These are phyloP conservation scores for Aethionema arabicum DNA, from an alignment of 345 rosid species.

Conservation along the genomic window DNA sequence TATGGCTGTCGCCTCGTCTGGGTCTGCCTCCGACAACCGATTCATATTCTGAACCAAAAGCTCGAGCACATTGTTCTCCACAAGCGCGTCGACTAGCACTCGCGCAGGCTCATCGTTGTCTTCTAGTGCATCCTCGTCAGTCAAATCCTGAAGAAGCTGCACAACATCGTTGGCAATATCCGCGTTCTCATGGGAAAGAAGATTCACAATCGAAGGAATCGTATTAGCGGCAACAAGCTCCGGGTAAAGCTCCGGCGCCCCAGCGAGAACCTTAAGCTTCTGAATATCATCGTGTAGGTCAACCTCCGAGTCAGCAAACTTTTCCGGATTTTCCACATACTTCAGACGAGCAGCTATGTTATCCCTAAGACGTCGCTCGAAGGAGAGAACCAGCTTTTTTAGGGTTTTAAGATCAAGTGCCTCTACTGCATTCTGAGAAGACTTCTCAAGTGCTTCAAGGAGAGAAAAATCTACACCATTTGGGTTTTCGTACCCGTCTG, in stretches of 20 bases:
- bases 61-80: slow-evolving; percentile 87
- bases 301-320: slow-evolving; percentile 78
- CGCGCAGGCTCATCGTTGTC: slow-evolving; percentile 86
- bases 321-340: slow-evolving; percentile 84
- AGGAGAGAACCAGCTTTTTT: slow-evolving; percentile 83
- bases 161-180: slow-evolving; percentile 92
- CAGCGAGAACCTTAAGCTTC: slow-evolving; percentile 87
- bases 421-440: slow-evolving; percentile 64
- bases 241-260: slow-evolving; percentile 90
- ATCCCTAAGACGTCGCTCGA: slow-evolving; percentile 95
- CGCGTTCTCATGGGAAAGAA: slow-evolving; percentile 81
- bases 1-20: slow-evolving; percentile 78
- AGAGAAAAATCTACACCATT: slow-evolving; percentile 67
- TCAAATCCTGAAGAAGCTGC: slow-evolving; percentile 80
- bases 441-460: slow-evolving; percentile 81
- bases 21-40: slow-evolving; percentile 71
- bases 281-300: slow-evolving; percentile 81
- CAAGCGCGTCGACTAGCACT: slow-evolving; percentile 61
- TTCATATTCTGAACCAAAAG: slow-evolving; percentile 87
- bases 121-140: slow-evolving; percentile 87
- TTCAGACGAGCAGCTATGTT: slow-evolving; percentile 97
- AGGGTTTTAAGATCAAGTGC: slow-evolving; percentile 74
- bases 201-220: slow-evolving; percentile 73
- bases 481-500: slow-evolving; percentile 30
- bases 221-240: slow-evolving; percentile 73